Evolutionary conservation across 176 grass and related monocot genomes (phyloP), one percentile per base, ranked within the genome.

Genomic region (Canna indica): DNA sequence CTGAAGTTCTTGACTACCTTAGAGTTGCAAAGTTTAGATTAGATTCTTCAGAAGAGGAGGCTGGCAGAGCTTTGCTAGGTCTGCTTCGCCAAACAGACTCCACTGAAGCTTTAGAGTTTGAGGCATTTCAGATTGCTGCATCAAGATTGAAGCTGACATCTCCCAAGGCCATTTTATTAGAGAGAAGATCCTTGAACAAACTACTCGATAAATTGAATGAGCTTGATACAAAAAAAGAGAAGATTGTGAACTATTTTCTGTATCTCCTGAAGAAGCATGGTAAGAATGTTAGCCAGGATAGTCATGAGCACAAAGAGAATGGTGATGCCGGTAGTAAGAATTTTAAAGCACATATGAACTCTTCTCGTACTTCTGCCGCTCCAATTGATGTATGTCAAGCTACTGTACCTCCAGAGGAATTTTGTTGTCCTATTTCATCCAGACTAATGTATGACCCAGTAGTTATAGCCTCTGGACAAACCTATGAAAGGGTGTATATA

Each of bases 401-500:
- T 69, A 36, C 64, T 74, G 68, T 68, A 53, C 89, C 80, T 17
- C 94, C 94, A 78, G 42, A 75, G 54, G 89, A 99, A 86, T 84
- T 93, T 54, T 83, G 78, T 67, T 99, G 94, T 84, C 94, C 94
- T 50, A 82, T 93, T 76, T 99, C 94, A 81, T 82, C 78, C 54
- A 85, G 72, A 66, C 36, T 99, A 73, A 99, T 99, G 94, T 64
- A 72, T 70, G 82, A 99, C 84, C 94, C 94, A 67, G 94, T 99
- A 26, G 82, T 93, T 83, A 93, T 93, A 87, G 64, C 82, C 67
- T 93, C 94, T 58, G 89, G 94, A 73, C 89, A 86, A 82, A 99
- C 94, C 71, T 99, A 83, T 68, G 94, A 99, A 85, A 90, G 86
- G 72, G 75, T 82, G 72, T 81, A 70, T 57, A 99, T 99, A 39